These are phyloP conservation scores for Lactarius deliciosus DNA, from an alignment of 768 basidiomycete species.

Conservation along the genomic window DNA sequence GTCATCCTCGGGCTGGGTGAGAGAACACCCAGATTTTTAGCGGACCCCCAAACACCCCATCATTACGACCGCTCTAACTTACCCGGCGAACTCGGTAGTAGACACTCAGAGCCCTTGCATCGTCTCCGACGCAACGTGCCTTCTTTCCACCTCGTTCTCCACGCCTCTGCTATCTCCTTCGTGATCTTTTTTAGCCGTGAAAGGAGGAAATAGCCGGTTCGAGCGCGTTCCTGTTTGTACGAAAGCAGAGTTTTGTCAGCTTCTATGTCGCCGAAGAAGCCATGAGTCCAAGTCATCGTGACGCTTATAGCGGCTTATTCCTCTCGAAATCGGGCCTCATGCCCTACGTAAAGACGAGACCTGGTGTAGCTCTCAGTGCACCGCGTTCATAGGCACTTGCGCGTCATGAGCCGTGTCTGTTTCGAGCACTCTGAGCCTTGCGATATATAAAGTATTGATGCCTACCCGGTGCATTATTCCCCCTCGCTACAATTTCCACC, in stretches of 20 bases:
- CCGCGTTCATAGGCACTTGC: neutral
- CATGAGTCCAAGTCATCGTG: too few relatives aligned
- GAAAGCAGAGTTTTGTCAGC: neutral
- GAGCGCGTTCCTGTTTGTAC: neutral
- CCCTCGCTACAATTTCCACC: slow-evolving; percentile 1
- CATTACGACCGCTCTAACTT: neutral
- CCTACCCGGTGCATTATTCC: neutral
- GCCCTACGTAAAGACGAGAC: neutral
- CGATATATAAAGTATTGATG: slow-evolving; percentile 25
- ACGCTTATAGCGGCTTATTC: too few relatives aligned
- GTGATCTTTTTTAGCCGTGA: slow-evolving; percentile 7
- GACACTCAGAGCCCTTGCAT: neutral
- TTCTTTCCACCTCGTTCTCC: neutral
- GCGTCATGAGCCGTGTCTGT: neutral
- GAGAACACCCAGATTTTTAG: neutral
- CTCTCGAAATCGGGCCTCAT: neutral
- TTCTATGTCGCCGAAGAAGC: neutral
- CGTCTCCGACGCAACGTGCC: neutral
- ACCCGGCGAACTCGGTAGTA: neutral
- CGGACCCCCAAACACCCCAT: slow-evolving; percentile 21
- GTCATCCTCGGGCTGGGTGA: slow-evolving; percentile 19
- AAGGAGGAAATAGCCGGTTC: slow-evolving; percentile 16
- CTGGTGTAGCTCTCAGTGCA: neutral
- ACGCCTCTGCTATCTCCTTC: neutral
- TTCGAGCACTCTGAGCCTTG: neutral